Evolutionary conservation across 257 asterid species (phyloP), one percentile per base, ranked within the genome.

Genomic region (Orobanche coerulescens): DNA sequence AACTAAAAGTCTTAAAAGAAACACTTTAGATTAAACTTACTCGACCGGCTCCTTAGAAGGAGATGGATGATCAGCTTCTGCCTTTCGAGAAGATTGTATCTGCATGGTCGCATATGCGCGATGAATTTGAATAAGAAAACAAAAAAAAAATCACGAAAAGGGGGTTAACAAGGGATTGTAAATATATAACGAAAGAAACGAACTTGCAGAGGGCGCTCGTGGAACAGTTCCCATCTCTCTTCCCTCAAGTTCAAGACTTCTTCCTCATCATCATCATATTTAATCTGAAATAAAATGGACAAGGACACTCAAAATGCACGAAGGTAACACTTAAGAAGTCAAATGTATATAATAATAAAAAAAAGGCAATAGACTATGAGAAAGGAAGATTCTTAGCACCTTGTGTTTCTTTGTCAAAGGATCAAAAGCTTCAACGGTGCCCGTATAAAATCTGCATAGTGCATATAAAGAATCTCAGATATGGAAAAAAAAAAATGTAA

Each of bases 401-500:
- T 62, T 56, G 62, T 79, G 85, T 55, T 71, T 72, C 68, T 67
- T 71, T 30, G 71, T 51, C 63, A 46, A 23, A n/a, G 75, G 78
- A 64, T 80, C 79, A 71, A 65, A 80, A 71, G 83, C 61, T 48
- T 34, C 64, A 37, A 80, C 58, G 14, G 55, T 49, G 61, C 80
- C 86, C 11, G 60, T 33, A 67, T 77, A 77, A 55, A 71, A 80
- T 65, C 86, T 77, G 67, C 65, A 76, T 12, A 50, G n/a, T 77
- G 67, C 65, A 76, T 12, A 50, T 19, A 44, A 11, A 48, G 18
- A 48, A 40, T 5, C 10, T 44, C 34, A 15, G 58, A 48, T 34
- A 57, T 53, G 56, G 49, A 62, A 55, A 40, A 25, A 57, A 26
- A 1, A 1, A 5, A 5, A 26, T 26, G 31, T 5, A 26, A 26